Base-by-base conservation (phyloP, 2,329 filamentous ascomycete genomes). In the Fusarium pseudocircinatum region DNA sequence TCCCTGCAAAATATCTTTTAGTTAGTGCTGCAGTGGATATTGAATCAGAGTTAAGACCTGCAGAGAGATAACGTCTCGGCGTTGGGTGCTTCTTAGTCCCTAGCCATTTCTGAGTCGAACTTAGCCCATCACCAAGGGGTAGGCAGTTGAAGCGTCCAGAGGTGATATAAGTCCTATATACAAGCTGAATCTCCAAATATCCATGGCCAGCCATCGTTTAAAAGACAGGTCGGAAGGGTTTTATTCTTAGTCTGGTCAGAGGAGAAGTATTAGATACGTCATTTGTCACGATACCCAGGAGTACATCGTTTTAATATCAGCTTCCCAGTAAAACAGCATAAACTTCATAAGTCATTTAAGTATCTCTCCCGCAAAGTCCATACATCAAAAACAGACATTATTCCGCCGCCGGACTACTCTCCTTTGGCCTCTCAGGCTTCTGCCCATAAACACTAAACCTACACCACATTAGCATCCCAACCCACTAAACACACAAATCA, bases 391-490 rank as follows among this genome's bases (percentile, higher is more conserved):
- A 2, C 1, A 42, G n/a, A 22, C 2, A 13, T 22, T 49, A 56
- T 42, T 57, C 43, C 10, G 26, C 14, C 9, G 9, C 11, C 0
- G n/a, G 20, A 5, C 18, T 28, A 16, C 20, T 37, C 13, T 50
- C 26, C 1, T 11, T 12, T 0, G 22, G 26, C 0, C 11, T 42
- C 18, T 44, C 52, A 2, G 72, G 72, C 20, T 74, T 74, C 44
- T 74, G 72, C 3, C 72, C 72, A 34, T 74, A 74, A 22, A 74
- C 69, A 43, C 63, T 74, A 6, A 72, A 72, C 9, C 71, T 73
- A 15, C 18, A 12, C 9, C 7, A 2, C 8, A n/a, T 74, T 22
- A 71, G 70, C 11, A 30, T 10, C 4, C 7, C 11, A 11, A 9
- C 7, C 4, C 4, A 13, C 4, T 2, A 1, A 22, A 3, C 10